These are phyloP conservation scores for Camellia granthamiana DNA, from an alignment of 148 eudicot species.

Conservation along the genomic window DNA sequence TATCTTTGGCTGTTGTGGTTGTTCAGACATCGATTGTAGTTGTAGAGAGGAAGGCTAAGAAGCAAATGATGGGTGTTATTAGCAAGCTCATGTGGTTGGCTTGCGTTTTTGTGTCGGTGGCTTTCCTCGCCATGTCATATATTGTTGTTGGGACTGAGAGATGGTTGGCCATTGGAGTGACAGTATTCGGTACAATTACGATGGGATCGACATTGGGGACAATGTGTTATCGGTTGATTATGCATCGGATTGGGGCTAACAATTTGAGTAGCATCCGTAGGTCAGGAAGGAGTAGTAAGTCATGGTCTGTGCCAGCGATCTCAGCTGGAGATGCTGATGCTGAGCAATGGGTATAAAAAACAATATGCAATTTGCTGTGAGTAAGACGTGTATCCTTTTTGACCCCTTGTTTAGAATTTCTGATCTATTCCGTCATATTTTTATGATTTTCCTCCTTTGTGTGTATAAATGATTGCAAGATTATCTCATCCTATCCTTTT, in stretches of 20 bases:
- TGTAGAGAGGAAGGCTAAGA: constrained; percentile 55
- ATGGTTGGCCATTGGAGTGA: constrained; percentile 44
- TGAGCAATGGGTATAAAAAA: constrained; percentile 34
- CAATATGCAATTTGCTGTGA: constrained; percentile 43
- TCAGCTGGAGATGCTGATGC: constrained; percentile 33
- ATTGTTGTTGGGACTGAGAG: constrained; percentile 42
- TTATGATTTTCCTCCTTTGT: not conserved
- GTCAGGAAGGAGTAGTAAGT: constrained; percentile 39
- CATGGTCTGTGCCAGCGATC: constrained; percentile 27
- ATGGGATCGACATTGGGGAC: constrained; percentile 49
- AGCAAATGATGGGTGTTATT: constrained; percentile 52
- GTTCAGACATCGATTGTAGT: constrained; percentile 56
- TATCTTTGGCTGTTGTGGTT: constrained; percentile 60
- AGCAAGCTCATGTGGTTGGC: constrained; percentile 68
- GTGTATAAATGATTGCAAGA: not conserved
- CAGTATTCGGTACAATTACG: constrained; percentile 36
- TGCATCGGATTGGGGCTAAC: constrained; percentile 42
- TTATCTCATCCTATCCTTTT: not conserved
- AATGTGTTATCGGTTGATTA: constrained; percentile 46
- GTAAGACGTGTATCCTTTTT: constrained; percentile 4
- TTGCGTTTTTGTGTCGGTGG: constrained; percentile 41
- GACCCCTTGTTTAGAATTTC: constrained; percentile 2
- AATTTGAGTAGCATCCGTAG: constrained; percentile 36
- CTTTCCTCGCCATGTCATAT: constrained; percentile 51
- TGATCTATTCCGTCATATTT: not conserved